These are phyloP conservation scores for Eragrostis nindensis DNA, from an alignment of 176 grass and related monocot species.

Conservation along the genomic window DNA sequence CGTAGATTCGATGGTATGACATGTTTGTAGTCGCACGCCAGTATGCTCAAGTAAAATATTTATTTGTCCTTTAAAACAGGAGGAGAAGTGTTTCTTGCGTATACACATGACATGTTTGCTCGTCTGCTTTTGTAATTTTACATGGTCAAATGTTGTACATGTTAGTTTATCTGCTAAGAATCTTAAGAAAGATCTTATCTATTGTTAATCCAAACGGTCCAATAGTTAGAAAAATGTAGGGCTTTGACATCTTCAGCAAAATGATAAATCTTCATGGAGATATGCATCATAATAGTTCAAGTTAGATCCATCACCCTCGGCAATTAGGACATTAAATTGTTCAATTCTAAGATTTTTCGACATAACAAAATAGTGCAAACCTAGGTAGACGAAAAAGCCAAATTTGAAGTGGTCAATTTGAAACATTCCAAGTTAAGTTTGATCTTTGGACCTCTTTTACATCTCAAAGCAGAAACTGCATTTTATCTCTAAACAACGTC, in stretches of 20 bases:
- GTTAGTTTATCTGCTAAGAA: not conserved
- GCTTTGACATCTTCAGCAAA: not conserved
- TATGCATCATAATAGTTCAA: not conserved
- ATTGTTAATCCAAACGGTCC: not conserved
- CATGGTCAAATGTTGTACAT: not conserved
- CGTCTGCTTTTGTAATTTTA: not conserved
- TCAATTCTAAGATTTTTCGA: not conserved
- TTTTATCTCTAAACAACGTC: not conserved
- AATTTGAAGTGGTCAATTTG: not conserved
- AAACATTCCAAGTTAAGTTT: not conserved
- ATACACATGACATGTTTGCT: not conserved
- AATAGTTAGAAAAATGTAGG: not conserved
- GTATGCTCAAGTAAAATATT: not conserved
- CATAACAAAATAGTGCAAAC: not conserved
- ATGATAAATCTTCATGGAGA: not conserved
- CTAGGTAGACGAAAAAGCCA: not conserved
- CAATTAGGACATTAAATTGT: not conserved
- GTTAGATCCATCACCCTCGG: not conserved
- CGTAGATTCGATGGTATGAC: conserved; percentile 39
- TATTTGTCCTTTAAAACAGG: not conserved
- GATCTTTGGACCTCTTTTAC: not conserved
- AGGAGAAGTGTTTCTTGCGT: not conserved
- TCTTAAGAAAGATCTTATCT: not conserved
- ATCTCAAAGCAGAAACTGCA: not conserved
- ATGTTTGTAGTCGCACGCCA: not conserved